These are phyloP conservation scores for Wickerhamiella domercqiae DNA, from an alignment of 805 yeast genomes.

Conservation along the genomic window DNA sequence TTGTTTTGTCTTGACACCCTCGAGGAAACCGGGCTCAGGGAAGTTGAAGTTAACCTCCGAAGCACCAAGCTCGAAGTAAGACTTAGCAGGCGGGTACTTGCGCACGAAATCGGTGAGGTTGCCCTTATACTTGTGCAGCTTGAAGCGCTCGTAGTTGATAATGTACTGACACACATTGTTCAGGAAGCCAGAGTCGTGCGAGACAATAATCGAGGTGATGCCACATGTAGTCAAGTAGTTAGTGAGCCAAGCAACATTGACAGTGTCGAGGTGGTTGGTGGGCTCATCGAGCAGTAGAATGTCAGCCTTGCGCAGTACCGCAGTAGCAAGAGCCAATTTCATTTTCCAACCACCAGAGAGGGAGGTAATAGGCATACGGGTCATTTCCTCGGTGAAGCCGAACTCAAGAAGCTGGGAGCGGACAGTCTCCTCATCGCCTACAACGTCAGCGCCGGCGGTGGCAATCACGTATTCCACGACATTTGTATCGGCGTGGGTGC, in stretches of 20 bases:
- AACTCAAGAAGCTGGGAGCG: slow-evolving; percentile 69
- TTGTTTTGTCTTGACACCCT: slow-evolving; percentile 99
- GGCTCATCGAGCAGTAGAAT: slow-evolving; percentile 98
- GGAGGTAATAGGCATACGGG: slow-evolving; percentile 82
- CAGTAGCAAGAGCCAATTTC: slow-evolving; percentile 99
- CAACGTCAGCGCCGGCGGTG: slow-evolving; percentile 65
- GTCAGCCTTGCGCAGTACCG: slow-evolving; percentile 95
- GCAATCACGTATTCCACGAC: slow-evolving; percentile 84
- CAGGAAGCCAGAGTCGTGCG: slow-evolving; percentile 99
- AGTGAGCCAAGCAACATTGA: slow-evolving; percentile 98
- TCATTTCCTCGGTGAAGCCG: slow-evolving; percentile 89
- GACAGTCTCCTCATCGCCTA: slow-evolving; percentile 60
- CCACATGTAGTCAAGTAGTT: slow-evolving; percentile 98
- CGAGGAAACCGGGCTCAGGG: slow-evolving; percentile 99
- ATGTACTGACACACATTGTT: slow-evolving; percentile 95
- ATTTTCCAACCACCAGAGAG: slow-evolving; percentile 99
- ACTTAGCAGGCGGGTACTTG: slow-evolving; percentile 97
- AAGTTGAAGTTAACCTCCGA: slow-evolving; percentile 90
- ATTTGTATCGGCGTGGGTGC: slow-evolving; percentile 90
- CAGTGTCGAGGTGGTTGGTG: slow-evolving; percentile 99
- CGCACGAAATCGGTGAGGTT: slow-evolving; percentile 97
- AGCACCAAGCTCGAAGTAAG: slow-evolving; percentile 97
- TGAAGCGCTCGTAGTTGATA: slow-evolving; percentile 99
- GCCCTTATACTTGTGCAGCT: slow-evolving; percentile 99
- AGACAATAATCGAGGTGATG: slow-evolving; percentile 94